A percentile compares a stretch with the other conserved stretches of the same genome.
These are phyloP conservation scores for Rhodotorula sphaerocarpa DNA, from an alignment of 768 basidiomycete genomes.

Conservation along the genomic window DNA sequence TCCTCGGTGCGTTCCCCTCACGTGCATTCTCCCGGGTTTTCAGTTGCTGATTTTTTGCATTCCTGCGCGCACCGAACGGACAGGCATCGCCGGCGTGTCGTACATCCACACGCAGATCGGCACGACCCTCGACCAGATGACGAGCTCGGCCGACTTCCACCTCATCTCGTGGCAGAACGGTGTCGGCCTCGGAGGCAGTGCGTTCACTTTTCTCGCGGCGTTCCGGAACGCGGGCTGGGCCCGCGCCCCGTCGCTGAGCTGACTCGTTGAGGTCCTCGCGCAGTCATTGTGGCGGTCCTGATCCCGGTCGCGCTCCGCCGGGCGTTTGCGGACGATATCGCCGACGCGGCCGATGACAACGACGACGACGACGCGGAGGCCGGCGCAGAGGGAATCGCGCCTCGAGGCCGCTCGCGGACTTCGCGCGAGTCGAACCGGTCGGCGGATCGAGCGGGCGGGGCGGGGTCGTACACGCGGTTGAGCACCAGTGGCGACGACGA, in stretches of 20 bases:
- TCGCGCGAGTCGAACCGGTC: too few relatives aligned
- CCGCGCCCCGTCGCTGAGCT: background rate
- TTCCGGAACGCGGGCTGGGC: background rate
- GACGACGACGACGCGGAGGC: too few relatives aligned
- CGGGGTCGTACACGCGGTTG: too few relatives aligned
- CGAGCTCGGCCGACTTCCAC: constrained; percentile 83
- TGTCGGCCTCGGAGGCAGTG: constrained; percentile 28
- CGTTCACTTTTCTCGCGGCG: constrained; percentile 1
- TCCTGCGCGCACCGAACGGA: too few relatives aligned
- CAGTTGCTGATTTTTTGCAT: background rate
- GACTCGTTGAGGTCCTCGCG: too few relatives aligned
- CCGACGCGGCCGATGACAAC: constrained; percentile 16
- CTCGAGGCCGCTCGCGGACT: too few relatives aligned
- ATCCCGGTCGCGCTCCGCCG: constrained; percentile 27
- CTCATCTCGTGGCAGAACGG: constrained; percentile 50
- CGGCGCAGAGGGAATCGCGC: too few relatives aligned
- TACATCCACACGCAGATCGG: constrained; percentile 89
- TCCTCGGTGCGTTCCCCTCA: constrained; percentile 53
- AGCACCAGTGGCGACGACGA: too few relatives aligned
- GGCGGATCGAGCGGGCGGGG: too few relatives aligned
- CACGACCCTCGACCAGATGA: constrained; percentile 82
- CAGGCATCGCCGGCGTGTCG: constrained; percentile 66
- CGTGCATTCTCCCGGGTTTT: too few relatives aligned
- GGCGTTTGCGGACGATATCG: constrained; percentile 18
- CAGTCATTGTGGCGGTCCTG: constrained; percentile 31